A percentile compares a stretch with the other conserved stretches of the same genome.
These are phyloP conservation scores for Microthyrium microscopicum DNA, from an alignment of 2,329 filamentous ascomycete species.

Conservation along the genomic window DNA sequence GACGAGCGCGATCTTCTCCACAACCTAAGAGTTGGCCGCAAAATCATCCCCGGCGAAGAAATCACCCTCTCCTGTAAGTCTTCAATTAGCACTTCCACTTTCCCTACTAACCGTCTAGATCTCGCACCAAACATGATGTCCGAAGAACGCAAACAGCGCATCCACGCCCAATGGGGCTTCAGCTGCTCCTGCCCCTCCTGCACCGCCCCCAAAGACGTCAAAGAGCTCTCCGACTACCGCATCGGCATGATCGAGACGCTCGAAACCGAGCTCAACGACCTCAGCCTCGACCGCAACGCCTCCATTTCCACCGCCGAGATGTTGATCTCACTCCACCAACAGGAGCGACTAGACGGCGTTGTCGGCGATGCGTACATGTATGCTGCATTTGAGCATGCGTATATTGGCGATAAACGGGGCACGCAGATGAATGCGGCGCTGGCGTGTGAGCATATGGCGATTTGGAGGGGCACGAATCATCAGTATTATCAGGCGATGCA, in stretches of 20 bases:
- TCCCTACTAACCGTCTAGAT: neutral
- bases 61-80: conserved; percentile 24
- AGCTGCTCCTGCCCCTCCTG: conserved; percentile 22
- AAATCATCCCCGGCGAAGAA: conserved; percentile 24
- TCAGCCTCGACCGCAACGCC: conserved; percentile 11
- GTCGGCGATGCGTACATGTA: conserved; percentile 20
- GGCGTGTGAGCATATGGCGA: conserved; percentile 3
- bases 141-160: conserved; percentile 15
- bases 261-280: conserved; percentile 20
- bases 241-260: conserved; percentile 18
- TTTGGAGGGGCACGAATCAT: conserved; percentile 3
- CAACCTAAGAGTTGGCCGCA: conserved; percentile 20
- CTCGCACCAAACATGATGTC: conserved; percentile 16
- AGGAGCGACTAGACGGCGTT: conserved; percentile 18
- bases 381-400: conserved; percentile 25
- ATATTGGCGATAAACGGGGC: conserved; percentile 17
- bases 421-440: conserved; percentile 18
- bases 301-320: conserved; percentile 20
- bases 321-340: conserved; percentile 21
- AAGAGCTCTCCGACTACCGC: conserved; percentile 19
- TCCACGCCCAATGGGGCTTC: conserved; percentile 23
- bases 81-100: neutral
- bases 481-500: conserved; percentile 2
- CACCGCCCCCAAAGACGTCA: conserved; percentile 13
- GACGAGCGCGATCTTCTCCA: conserved; percentile 21